Base-by-base conservation (phyloP, 306 rosid species). In the Dryas drummondii region DNA sequence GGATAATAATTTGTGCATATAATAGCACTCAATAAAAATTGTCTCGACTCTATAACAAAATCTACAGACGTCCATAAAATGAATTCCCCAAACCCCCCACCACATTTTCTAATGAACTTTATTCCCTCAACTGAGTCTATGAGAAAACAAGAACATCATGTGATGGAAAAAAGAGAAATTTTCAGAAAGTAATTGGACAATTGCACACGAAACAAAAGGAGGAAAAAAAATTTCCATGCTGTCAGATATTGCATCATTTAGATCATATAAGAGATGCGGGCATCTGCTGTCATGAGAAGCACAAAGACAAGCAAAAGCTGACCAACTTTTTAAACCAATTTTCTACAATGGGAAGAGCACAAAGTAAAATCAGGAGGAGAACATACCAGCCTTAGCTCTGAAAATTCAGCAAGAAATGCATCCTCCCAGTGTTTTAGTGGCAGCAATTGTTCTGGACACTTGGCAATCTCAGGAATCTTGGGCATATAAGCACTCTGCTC, bases 401-500 rank as follows among this genome's bases (percentile, higher is more conserved):
- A 85, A 85, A 94, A 94, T 5, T 91, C 93, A 53, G 84, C 85
- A 79, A 90, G 92, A 85, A 90, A 90, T 47, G 82, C 81, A 78
- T 86, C 96, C 81, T 94, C 99, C 97, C 99, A 92, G 71, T 86
- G 84, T 83, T 90, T 87, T 70, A 69, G 66, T 42, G 99, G 92
- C 80, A 90, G 76, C 68, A 94, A 86, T 71, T 92, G 91, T 60
- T 94, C 86, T 12, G 93, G 92, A 81, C 99, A 94, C 61, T 84
- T 59, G 46, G 92, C 87, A 83, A 94, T 86, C 71, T 83, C 89
- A 74, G 97, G 97, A 85, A 94, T 90, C 78, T 81, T 76, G 63
- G 97, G 99, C 96, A 94, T 87, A 78, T 87, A 94, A 55, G 76
- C 90, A 85, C 97, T 94, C 80, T 86, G 99, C 73, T 91, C 92